These are phyloP conservation scores for Citrus reticulata DNA, from an alignment of 345 rosid genomes.

Conservation along the genomic window DNA sequence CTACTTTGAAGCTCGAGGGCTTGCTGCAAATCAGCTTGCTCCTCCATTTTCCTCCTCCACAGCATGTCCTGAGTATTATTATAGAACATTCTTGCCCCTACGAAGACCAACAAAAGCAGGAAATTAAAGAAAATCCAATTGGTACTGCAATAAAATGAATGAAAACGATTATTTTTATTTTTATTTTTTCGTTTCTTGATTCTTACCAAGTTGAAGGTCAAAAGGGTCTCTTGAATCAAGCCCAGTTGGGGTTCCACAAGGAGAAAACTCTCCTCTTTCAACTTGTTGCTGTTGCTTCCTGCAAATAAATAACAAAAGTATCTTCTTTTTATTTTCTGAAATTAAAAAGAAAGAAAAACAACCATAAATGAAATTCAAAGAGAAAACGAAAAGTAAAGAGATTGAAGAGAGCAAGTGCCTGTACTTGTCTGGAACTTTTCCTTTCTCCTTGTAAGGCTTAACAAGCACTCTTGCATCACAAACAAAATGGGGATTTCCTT, in stretches of 20 bases:
- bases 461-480: slow-evolving; percentile 90
- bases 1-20: slow-evolving; percentile 77
- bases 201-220: slow-evolving; percentile 51
- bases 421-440: slow-evolving; percentile 85
- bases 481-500: slow-evolving; percentile 92
- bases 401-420: slow-evolving; percentile 38
- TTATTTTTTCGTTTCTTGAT: too few relatives aligned
- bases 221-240: slow-evolving; percentile 73
- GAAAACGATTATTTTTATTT: too few relatives aligned
- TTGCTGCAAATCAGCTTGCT: slow-evolving; percentile 64
- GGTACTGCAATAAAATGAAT: too few relatives aligned
- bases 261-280: slow-evolving; percentile 61
- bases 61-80: slow-evolving; percentile 54
- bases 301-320: background rate
- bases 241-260: slow-evolving; percentile 68
- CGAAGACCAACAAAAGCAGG: background rate
- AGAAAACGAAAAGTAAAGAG: background rate
- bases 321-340: background rate
- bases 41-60: slow-evolving; percentile 77
- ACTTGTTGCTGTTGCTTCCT: slow-evolving; percentile 52
- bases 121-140: background rate
- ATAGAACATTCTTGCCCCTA: slow-evolving; percentile 67
- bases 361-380: background rate
- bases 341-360: background rate
- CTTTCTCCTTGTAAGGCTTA: slow-evolving; percentile 97